Evolutionary conservation across 108 stramenopile species (phyloP).

Genomic region (Skeletonema potamos): DNA sequence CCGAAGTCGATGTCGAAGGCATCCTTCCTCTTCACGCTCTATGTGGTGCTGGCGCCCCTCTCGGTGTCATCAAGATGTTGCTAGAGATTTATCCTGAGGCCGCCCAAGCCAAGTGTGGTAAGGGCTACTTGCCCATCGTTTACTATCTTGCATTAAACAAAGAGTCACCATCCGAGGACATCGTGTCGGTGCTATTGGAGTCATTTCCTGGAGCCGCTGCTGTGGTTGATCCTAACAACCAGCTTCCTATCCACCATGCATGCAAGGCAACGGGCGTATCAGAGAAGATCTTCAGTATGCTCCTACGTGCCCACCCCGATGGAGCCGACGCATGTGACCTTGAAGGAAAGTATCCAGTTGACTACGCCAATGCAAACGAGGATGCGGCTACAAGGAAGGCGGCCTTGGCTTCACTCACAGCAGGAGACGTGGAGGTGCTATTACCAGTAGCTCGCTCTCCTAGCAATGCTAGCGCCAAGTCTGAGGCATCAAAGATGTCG

Average conservation of each 20-base stretch:
- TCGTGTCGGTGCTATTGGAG: conserved; percentile 18
- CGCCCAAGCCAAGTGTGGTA: background rate
- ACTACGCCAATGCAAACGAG: conserved; percentile 5
- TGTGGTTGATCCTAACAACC: background rate
- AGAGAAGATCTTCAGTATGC: conserved; percentile 15
- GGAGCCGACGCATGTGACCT: conserved; percentile 18
- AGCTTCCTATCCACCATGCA: conserved; percentile 27
- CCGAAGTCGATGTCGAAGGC: background rate
- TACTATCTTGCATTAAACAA: background rate
- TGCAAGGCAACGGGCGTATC: conserved; percentile 5
- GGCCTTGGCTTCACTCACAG: conserved; percentile 10
- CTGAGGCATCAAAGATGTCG: background rate
- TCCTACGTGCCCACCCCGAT: conserved; percentile 24
- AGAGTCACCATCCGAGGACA: background rate
- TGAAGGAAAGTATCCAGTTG: conserved; percentile 14
- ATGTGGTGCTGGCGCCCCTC: conserved; percentile 3
- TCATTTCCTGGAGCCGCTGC: conserved; percentile 14
- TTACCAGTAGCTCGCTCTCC: background rate
- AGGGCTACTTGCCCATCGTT: conserved; percentile 12
- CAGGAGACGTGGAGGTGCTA: background rate
- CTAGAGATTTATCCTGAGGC: conserved; percentile 2
- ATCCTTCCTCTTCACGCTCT: background rate
- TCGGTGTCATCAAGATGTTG: conserved; percentile 9
- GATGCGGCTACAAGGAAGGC: conserved; percentile 9
- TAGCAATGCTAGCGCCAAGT: background rate